Base-by-base conservation (phyloP, 495 filamentous ascomycete genomes). In the Aspergillus homomorphus region DNA sequence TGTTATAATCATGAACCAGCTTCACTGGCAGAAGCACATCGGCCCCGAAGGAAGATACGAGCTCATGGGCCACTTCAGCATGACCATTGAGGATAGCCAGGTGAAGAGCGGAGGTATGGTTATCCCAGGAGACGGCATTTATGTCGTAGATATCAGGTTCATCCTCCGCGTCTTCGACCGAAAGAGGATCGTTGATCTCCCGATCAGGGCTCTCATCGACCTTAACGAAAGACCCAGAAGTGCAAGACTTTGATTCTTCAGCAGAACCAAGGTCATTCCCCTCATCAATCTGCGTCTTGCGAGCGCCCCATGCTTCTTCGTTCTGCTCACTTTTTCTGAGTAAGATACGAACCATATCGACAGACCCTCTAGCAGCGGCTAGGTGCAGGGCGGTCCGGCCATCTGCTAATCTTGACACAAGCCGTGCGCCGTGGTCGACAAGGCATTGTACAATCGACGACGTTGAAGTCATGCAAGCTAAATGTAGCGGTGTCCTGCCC, bases 131-230 rank as follows among this genome's bases (percentile, higher is more conserved):
- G 10, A 86, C 62, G 6, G 85, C 79, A 62, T 93, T 86, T 54
- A 92, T 78, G 53, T 92, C 87, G 68, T 88, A 92, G 55, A 92
- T 79, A 69, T 95, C 89, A 4, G 89, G 89, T 23, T 88, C 86
- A 10, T 80, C 77, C 7, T 86, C 80, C 7, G 83, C 80, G n/a
- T 84, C 82, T 14, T 77, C 75, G 4, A 73, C 60, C 5, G 18
- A 62, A 21, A 74, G 70, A 3, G 56, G 51, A 8, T 64, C 63
- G 16, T 68, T 59, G 26, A 75, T 66, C 8, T 73, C 44, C 1
- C 45, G 22, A 3, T 45, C 60, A 0, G 69, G 69, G 3, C 77
- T 65, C 9, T 76, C 72, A 10, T 19, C 48, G 30, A 92, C 73
- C 51, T 90, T 88, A 48, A 92, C 80, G 51, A 86, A 90, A 0